Base-by-base conservation (phyloP, 257 asterid species). In the Coffea canephora region DNA sequence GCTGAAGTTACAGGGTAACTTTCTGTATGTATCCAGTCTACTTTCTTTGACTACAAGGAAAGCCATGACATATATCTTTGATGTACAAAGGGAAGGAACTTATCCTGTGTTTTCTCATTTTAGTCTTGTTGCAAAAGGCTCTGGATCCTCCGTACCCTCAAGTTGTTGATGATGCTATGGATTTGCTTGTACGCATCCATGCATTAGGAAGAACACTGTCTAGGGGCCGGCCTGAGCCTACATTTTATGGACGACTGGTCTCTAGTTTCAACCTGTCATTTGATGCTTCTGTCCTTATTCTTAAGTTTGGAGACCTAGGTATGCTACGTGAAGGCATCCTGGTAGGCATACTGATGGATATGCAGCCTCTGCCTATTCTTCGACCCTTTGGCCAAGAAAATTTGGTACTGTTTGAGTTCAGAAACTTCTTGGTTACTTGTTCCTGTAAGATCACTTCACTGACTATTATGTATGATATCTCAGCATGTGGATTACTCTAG, bases 281-380 rank as follows among this genome's bases (percentile, higher is more conserved):
- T 84, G 97, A 93, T 82, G 96, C 97, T 73, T 92, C 97, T 68
- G 78, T 95, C 80, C 91, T 95, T 73, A 85, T 95, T 83, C 92
- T 95, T 79, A 93, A 93, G 86, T 92, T 92, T 88, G 99, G 95
- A 59, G 89, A 87, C 80, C 81, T 82, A 64, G 97, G 97, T 73
- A 87, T 91, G 94, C 87, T 95, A 50, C 97, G 96, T 69, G 99
- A 95, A 87, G 99, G 99, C 82, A 95, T 95, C 89, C 79, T 95
- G n/a, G 78, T 95, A 80, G 99, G 96, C 74, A 84, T 92, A 86
- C 74, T 95, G 92, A 87, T 93, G 97, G 99, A 95, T 84, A 78
- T 87, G 82, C 96, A 84, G 82, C 97, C 99, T 83, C 88, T 87
- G 67, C 99, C 98, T 46, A 91, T 95, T 81, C 75, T 89, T 83